Evolutionary conservation across 2,329 filamentous ascomycete genomes (phyloP).

Genomic region (Fusarium graminum): DNA sequence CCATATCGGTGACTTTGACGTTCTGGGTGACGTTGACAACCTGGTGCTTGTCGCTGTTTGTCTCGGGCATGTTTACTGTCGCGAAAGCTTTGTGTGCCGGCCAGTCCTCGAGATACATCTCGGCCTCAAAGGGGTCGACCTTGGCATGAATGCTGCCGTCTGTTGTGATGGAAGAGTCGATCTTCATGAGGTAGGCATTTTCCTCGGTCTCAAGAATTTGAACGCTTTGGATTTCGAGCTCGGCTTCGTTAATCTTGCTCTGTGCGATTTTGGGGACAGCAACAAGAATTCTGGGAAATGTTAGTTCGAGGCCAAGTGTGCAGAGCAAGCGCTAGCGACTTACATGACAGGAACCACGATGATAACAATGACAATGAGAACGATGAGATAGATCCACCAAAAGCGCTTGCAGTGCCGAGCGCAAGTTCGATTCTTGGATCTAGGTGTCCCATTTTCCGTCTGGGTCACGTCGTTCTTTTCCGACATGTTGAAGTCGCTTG

Average conservation of each 20-base stretch:
- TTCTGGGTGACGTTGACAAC: conserved; percentile 66
- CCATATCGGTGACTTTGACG: conserved; percentile 60
- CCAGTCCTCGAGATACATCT: conserved; percentile 67
- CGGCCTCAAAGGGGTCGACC: conserved; percentile 64
- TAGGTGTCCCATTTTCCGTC: conserved; percentile 52
- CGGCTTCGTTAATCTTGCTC: conserved; percentile 65
- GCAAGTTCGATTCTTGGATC: conserved; percentile 56
- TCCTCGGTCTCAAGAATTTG: conserved; percentile 61
- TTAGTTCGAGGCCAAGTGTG: conserved; percentile 16
- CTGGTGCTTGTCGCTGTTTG: conserved; percentile 62
- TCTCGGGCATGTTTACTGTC: conserved; percentile 65
- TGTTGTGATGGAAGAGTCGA: conserved; percentile 68
- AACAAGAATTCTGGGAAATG: conserved; percentile 64
- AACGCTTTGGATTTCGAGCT: conserved; percentile 66
- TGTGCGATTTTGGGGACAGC: conserved; percentile 69
- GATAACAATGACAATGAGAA: conserved; percentile 62
- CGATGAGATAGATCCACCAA: conserved; percentile 72
- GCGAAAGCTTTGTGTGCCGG: conserved; percentile 63
- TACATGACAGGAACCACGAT: conserved; percentile 71
- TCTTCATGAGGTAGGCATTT: conserved; percentile 63
- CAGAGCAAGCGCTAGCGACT: conserved; percentile 52
- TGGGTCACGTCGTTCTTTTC: conserved; percentile 55
- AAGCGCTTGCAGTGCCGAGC: conserved; percentile 66
- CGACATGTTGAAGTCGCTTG: conserved; percentile 51
- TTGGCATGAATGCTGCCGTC: conserved; percentile 66